Evolutionary conservation across 345 rosid genomes (phyloP).

Genomic region (Pistacia atlantica): DNA sequence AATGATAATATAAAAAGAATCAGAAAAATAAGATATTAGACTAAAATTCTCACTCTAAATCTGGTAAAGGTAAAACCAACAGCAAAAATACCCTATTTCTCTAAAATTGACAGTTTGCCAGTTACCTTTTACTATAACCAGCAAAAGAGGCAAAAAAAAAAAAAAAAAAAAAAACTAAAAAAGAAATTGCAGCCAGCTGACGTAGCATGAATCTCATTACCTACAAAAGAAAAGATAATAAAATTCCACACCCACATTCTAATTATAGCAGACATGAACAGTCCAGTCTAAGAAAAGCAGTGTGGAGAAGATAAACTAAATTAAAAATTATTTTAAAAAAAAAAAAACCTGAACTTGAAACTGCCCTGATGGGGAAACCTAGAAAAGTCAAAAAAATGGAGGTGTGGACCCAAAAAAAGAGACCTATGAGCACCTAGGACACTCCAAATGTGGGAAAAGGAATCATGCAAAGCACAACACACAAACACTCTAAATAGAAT

Average conservation of each 20-base stretch:
- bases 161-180: background rate
- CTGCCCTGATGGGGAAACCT: constrained; percentile 1
- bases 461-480: constrained; percentile 39
- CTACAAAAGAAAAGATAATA: background rate
- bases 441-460: constrained; percentile 48
- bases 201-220: too few relatives aligned
- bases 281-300: too few relatives aligned
- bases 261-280: background rate
- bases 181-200: background rate
- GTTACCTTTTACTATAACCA: background rate
- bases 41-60: constrained; percentile 4
- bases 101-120: background rate
- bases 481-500: constrained; percentile 37
- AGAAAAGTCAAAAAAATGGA: background rate
- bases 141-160: background rate
- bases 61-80: background rate
- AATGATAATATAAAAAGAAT: background rate
- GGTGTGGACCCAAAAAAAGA: constrained; percentile 18
- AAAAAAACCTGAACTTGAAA: background rate
- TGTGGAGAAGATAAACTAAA: too few relatives aligned
- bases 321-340: background rate
- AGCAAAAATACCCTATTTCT: background rate
- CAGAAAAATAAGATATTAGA: background rate
- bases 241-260: background rate
- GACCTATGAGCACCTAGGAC: constrained; percentile 28